Evolutionary conservation across 805 yeast genomes (phyloP), one percentile per base, ranked within the genome.

Genomic region (Schizosaccharomyces japonicus): DNA sequence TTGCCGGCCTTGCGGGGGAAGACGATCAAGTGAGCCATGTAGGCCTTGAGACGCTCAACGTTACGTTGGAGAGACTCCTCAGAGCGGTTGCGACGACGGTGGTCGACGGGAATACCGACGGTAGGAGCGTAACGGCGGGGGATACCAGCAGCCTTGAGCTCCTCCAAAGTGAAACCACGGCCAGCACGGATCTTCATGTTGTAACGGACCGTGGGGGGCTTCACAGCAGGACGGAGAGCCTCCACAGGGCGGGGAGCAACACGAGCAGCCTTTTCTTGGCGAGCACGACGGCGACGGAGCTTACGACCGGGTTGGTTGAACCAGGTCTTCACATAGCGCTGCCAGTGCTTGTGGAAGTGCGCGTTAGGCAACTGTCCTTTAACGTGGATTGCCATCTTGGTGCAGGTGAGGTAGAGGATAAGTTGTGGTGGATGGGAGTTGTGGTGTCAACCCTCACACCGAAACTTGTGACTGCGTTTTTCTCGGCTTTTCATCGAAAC

Each of bases 221-320:
- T 83, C 63, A 90, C 96, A 63, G 87, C 73, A 61, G 98, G 98
- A 75, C 95, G 81, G 66, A 90, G 77, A 58, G 77, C 68, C 68
- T 90, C 98, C 66, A 90, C 72, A 63, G 98, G 98, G 67, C 81
- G 85, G 73, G 98, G 98, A 63, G 98, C 96, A 61, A 79, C 70
- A 67, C 72, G 72, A 62, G 95, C 94, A 62, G 95, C 94, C 75
- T 80, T 85, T 62, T 78, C 63, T 66, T 81, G 79, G 73, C 98
- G 83, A 59, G 94, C 80, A 59, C 72, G 73, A 75, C 98, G 80
- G 79, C 98, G 84, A 57, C 93, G 78, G 65, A 72, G 84, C 79
- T 90, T 90, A 79, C 87, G 84, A 70, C 98, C 98, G 66, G 98
- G 95, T 77, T 90, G 98, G 87, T 90, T 95, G 68, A 90, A 80